Evolutionary conservation across 164 flowering plant species (phyloP).

Genomic region (Annona cherimola): DNA sequence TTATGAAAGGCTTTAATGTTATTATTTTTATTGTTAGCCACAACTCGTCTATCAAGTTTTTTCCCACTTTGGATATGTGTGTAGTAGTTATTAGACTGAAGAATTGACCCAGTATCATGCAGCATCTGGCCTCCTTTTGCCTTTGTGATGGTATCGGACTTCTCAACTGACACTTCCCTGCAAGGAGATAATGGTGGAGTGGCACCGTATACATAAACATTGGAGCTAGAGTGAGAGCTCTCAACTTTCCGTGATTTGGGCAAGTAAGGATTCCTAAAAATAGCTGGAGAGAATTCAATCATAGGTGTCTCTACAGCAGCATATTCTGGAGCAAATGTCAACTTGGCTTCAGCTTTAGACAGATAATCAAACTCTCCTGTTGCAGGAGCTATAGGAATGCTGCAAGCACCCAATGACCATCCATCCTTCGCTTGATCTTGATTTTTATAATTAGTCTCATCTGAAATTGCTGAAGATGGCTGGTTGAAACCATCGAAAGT

Average conservation of each 20-base stretch:
- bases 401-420: conserved; percentile 36
- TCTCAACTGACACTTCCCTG: conserved; percentile 48
- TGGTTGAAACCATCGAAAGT: conserved; percentile 62
- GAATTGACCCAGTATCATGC: conserved; percentile 26
- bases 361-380: conserved; percentile 69
- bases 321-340: conserved; percentile 94
- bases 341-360: conserved; percentile 78
- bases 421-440: conserved; percentile 42
- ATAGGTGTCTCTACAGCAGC: conserved; percentile 76
- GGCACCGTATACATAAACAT: conserved; percentile 61
- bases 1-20: conserved; percentile 35
- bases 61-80: conserved; percentile 48
- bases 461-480: conserved; percentile 35
- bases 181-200: conserved; percentile 67
- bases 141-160: conserved; percentile 28
- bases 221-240: conserved; percentile 58
- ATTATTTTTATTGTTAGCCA: conserved; percentile 6
- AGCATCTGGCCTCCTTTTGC: conserved; percentile 29
- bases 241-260: conserved; percentile 62
- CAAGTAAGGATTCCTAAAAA: conserved; percentile 70
- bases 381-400: conserved; percentile 31
- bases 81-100: conserved; percentile 49
- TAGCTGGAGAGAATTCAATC: conserved; percentile 50
- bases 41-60: conserved; percentile 22
- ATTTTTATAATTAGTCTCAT: conserved; percentile 46